Base-by-base conservation (phyloP, 1,284 basidiomycete genomes). In the Ustilago tritici region DNA sequence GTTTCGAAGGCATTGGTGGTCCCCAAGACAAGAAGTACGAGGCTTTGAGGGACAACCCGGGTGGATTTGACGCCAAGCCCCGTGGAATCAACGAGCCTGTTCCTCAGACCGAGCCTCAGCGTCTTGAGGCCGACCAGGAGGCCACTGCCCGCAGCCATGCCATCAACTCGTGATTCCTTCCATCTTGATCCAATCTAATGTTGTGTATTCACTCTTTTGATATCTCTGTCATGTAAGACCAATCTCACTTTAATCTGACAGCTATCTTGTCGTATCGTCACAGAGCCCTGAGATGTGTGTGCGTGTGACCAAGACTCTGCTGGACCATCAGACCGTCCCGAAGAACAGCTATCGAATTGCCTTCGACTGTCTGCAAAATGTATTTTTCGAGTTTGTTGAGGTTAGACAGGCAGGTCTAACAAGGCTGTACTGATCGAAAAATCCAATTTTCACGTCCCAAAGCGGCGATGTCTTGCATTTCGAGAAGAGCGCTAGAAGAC, bases 1-100 rank as follows among this genome's bases (percentile, higher is more conserved):
- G 79, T 12, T 81, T 81, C 65, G 79, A 82, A 50, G 78, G 79
- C 54, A 56, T 63, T 8, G 79, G 79, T 31, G 79, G 81, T 14
- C 73, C 75, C 19, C 78, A 82, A 55, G 79, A 82, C 66, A 80
- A 78, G 64, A 80, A 71, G 69, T 64, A 40, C 32, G 71, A 81
- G 62, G 76, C 66, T 23, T 69, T 81, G 12, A 55, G 66, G 23
- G 70, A 75, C 69, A 79, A 77, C 55, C 74, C 79, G 0, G 79
- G 77, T n/a, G 67, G 67, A 55, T 81, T 76, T 56, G 79, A 80
- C 41, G 73, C 67, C 17, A 58, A 65, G 49, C 66, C 65, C 2
- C 34, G 75, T 6, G 70, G 70, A 8, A 72, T 81, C 52, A 74
- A 79, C 65, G 79, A 82, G 54, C 60, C 70, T 14, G 68, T 80